These are phyloP conservation scores for Phalaenopsis hybrid DNA, from an alignment of 116 monocot genomes.

Conservation along the genomic window DNA sequence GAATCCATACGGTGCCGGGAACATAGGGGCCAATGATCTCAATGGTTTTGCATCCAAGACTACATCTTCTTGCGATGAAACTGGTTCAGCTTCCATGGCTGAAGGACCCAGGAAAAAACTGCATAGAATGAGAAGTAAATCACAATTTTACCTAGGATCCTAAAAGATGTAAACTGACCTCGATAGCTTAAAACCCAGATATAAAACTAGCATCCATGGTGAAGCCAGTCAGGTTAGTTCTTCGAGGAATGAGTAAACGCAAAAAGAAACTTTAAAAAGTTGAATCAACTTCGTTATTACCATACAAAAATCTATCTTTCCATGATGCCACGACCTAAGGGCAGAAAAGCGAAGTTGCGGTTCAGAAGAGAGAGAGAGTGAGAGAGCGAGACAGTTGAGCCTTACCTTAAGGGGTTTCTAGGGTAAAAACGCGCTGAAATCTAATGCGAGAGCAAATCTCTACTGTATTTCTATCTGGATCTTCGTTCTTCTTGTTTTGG, in stretches of 20 bases:
- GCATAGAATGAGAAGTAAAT: background rate
- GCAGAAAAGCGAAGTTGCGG: background rate
- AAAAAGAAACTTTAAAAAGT: background rate
- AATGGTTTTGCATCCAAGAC: constrained; percentile 59
- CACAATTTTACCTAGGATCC: background rate
- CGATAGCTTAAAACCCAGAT: background rate
- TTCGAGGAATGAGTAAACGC: background rate
- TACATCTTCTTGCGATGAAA: constrained; percentile 9
- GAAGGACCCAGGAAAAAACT: background rate
- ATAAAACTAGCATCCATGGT: background rate
- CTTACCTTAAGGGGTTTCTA: background rate
- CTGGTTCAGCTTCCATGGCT: constrained; percentile 6
- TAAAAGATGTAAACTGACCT: background rate
- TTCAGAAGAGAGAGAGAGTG: background rate
- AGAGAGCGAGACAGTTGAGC: background rate
- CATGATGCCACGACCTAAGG: background rate
- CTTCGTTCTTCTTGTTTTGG: background rate
- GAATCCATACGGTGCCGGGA: constrained; percentile 41
- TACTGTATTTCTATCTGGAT: background rate
- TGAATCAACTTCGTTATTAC: background rate
- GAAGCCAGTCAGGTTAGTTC: background rate
- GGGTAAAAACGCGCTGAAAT: background rate
- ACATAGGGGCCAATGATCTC: constrained; percentile 54
- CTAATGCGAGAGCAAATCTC: background rate
- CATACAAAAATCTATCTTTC: background rate